Percentiles rank a stretch among this genome's conserved stretches.
phyloP scores from a whole-genome alignment of 345 rosid genomes.

The Dipteronia sinensis region DNA sequence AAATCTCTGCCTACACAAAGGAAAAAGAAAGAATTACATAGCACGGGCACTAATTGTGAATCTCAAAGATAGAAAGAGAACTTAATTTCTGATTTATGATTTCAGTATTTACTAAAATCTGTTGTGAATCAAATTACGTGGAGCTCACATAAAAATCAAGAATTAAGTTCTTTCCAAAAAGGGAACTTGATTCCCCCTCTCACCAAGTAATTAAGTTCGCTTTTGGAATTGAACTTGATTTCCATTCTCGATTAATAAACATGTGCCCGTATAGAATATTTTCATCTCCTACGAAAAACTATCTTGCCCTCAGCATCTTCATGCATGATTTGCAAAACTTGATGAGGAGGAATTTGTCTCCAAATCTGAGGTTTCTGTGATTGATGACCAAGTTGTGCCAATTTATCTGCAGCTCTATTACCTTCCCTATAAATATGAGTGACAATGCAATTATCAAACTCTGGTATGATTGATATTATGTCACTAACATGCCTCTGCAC shows the following conservation, averaged over 20 bases:
- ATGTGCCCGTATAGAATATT: too few relatives aligned
- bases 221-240: too few relatives aligned
- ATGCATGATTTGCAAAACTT: conserved; percentile 54
- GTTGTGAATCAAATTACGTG: too few relatives aligned
- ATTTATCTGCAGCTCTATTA: conserved; percentile 70
- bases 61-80: too few relatives aligned
- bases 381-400: conserved; percentile 70
- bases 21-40: background rate
- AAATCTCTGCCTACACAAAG: too few relatives aligned
- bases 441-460: conserved; percentile 49
- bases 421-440: conserved; percentile 77
- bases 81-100: too few relatives aligned
- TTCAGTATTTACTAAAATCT: too few relatives aligned
- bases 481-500: conserved; percentile 41
- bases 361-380: conserved; percentile 57
- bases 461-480: conserved; percentile 57
- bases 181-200: too few relatives aligned
- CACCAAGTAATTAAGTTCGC: too few relatives aligned
- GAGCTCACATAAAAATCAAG: too few relatives aligned
- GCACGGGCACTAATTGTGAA: too few relatives aligned
- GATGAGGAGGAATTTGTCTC: conserved; percentile 55
- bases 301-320: conserved; percentile 78
- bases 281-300: conserved; percentile 47
- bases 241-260: background rate
- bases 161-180: too few relatives aligned